These are phyloP conservation scores for Mucor racemosus DNA, from an alignment of 371 early-diverging fungal genomes.

Conservation along the genomic window DNA sequence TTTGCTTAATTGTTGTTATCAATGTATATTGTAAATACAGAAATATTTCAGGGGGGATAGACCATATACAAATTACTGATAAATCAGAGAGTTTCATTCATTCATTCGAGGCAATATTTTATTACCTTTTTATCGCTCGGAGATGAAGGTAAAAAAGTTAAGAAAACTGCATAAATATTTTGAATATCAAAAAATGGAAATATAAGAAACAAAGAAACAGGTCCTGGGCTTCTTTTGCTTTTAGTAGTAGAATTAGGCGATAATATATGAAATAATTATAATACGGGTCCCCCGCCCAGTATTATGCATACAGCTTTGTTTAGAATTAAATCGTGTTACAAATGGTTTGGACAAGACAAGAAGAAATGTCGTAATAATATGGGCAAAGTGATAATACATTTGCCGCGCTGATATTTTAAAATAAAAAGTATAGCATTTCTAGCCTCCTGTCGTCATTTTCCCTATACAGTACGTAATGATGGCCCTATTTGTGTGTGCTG, in stretches of 20 bases:
- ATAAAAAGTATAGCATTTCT: neutral
- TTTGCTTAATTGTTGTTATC: constrained; percentile 4
- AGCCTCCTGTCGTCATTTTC: neutral
- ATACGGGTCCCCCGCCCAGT: constrained; percentile 3
- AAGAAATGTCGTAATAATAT: constrained; percentile 1
- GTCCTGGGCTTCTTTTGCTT: neutral
- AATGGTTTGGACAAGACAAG: neutral
- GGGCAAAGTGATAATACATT: neutral
- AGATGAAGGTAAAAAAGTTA: neutral
- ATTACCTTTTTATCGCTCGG: neutral
- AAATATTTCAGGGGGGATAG: neutral
- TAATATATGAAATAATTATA: neutral
- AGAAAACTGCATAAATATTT: neutral
- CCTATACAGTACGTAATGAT: neutral
- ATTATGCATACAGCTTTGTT: neutral
- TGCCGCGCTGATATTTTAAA: neutral
- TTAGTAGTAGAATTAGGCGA: neutral
- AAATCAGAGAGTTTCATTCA: neutral
- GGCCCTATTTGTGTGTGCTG: neutral
- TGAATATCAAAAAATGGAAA: neutral
- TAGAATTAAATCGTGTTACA: constrained; percentile 7
- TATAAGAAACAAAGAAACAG: neutral
- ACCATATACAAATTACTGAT: neutral
- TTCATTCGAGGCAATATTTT: constrained; percentile 1
- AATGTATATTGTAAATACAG: neutral